Conservation (phyloP, 2,329 filamentous ascomycete genomes). For the Monosporascus sp. region DNA sequence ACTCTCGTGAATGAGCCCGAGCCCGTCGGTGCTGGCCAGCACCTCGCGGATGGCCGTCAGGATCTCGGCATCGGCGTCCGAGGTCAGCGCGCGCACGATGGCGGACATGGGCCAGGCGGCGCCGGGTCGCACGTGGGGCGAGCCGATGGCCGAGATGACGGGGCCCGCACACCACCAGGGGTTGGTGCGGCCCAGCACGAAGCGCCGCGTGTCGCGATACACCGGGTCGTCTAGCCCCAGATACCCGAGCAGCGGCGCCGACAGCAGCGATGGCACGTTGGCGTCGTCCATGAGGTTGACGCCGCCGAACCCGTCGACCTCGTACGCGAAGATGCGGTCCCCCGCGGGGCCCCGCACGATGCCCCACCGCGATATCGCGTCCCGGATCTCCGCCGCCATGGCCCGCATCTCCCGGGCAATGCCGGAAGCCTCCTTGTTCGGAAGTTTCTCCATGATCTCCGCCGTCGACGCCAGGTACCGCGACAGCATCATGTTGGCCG, state of each 20-base stretch:
- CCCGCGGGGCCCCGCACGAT: constrained; percentile 43
- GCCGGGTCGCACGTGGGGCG: constrained; percentile 56
- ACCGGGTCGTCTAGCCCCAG: constrained; percentile 52
- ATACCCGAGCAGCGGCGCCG: constrained; percentile 60
- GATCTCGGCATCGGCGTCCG: constrained; percentile 71
- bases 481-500: constrained; percentile 81
- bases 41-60: constrained; percentile 53
- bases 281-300: constrained; percentile 66
- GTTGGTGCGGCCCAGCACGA: constrained; percentile 71
- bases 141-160: constrained; percentile 69
- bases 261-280: constrained; percentile 63
- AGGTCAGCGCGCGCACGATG: constrained; percentile 50
- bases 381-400: constrained; percentile 58
- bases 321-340: constrained; percentile 64
- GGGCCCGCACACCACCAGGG: constrained; percentile 69
- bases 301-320: constrained; percentile 69
- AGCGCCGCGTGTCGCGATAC: constrained; percentile 75
- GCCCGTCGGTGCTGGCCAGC: constrained; percentile 64
- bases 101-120: constrained; percentile 53
- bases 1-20: constrained; percentile 78
- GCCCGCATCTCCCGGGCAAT: constrained; percentile 52
- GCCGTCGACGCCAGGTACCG: constrained; percentile 51
- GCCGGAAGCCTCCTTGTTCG: constrained; percentile 24
- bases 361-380: constrained; percentile 65
- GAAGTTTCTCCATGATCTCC: constrained; percentile 39